These are phyloP conservation scores for Mortierella antarctica DNA, from an alignment of 192 early-diverging fungal genomes.

Conservation along the genomic window DNA sequence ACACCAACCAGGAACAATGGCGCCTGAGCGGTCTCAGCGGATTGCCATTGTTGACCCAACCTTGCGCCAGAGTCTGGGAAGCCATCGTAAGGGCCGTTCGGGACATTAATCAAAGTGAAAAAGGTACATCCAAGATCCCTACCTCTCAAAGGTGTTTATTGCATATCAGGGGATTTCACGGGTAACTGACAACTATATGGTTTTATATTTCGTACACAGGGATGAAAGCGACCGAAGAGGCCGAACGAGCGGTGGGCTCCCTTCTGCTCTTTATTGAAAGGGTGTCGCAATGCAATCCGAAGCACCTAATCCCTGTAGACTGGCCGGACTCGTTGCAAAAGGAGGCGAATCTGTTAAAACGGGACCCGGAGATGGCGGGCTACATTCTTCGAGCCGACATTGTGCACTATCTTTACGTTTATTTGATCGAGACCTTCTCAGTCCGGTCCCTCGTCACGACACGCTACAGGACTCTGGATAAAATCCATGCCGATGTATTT, in stretches of 20 bases:
- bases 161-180: no score
- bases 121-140: constrained; percentile 2
- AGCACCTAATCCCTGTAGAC: constrained; percentile 6
- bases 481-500: constrained; percentile 8
- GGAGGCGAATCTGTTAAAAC: constrained; percentile 5
- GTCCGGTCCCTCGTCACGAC: constrained; percentile 17
- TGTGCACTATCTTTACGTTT: constrained; percentile 19
- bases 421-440: constrained; percentile 24
- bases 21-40: constrained; percentile 17
- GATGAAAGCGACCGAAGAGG: constrained; percentile 29
- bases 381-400: constrained; percentile 38
- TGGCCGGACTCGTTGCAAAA: constrained; percentile 17
- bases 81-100: constrained; percentile 21
- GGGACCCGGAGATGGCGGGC: constrained; percentile 21
- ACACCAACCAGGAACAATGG: constrained; percentile 27
- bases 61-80: constrained; percentile 29
- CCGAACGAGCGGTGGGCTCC: constrained; percentile 6
- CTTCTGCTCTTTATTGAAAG: constrained; percentile 30
- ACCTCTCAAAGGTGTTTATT: background rate
- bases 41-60: constrained; percentile 18
- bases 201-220: background rate
- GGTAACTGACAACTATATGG: no score
- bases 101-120: constrained; percentile 31
- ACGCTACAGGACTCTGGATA: constrained; percentile 20
- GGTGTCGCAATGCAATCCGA: constrained; percentile 21